Evolutionary conservation across 2,329 filamentous ascomycete species (phyloP).

Genomic region (Diaporthe vexans): DNA sequence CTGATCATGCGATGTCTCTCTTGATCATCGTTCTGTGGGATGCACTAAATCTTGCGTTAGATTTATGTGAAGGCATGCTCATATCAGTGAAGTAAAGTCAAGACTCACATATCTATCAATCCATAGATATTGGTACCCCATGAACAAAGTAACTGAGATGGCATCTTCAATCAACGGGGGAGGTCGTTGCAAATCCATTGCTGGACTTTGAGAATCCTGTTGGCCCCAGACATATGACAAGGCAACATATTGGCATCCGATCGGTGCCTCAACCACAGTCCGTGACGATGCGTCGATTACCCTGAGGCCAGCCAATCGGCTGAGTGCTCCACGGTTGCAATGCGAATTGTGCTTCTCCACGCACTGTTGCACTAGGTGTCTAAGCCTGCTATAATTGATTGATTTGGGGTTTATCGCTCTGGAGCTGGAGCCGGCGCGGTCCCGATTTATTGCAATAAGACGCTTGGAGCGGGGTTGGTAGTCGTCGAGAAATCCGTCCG

Average conservation of each 20-base stretch:
- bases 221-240: background rate
- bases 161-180: background rate
- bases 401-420: background rate
- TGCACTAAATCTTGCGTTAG: background rate
- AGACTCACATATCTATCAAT: background rate
- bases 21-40: background rate
- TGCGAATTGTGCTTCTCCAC: background rate
- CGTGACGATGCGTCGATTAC: background rate
- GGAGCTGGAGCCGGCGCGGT: background rate
- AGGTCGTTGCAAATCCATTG: background rate
- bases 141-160: background rate
- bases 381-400: background rate
- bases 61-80: accelerated
- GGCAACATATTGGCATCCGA: background rate
- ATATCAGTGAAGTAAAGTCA: accelerated
- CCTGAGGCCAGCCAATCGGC: background rate
- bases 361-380: background rate
- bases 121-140: background rate
- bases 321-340: background rate
- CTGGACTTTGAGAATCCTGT: background rate
- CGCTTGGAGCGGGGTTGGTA: no score
- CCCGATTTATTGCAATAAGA: background rate
- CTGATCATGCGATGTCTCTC: background rate
- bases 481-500: no score
- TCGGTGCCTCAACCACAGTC: background rate